These are phyloP conservation scores for Barbatosphaeria neglecta DNA, from an alignment of 495 filamentous ascomycete species.

Conservation along the genomic window DNA sequence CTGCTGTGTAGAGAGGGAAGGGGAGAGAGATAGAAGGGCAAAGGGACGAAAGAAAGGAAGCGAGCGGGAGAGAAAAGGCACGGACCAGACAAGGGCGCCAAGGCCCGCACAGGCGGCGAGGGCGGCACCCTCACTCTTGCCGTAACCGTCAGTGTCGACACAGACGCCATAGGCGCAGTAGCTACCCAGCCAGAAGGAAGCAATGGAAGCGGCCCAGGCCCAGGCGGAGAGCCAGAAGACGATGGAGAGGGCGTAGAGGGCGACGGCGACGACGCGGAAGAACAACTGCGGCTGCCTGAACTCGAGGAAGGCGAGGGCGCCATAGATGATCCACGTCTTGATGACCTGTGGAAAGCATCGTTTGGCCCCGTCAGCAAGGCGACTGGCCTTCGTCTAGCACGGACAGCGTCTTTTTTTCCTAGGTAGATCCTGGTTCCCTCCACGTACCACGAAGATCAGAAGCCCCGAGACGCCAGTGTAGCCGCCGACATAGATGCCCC, in stretches of 20 bases:
- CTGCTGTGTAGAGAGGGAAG: too few relatives aligned
- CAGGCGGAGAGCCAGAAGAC: constrained; percentile 46
- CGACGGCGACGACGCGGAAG: constrained; percentile 41
- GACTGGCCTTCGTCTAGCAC: neutral
- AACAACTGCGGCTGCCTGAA: constrained; percentile 16
- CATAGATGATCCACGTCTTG: constrained; percentile 22
- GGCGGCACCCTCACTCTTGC: constrained; percentile 10
- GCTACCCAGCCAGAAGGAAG: constrained; percentile 10
- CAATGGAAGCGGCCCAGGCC: constrained; percentile 21
- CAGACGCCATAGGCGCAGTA: neutral
- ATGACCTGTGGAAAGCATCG: constrained; percentile 12
- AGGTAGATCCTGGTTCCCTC: neutral
- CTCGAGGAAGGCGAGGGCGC: constrained; percentile 15
- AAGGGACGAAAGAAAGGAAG: neutral
- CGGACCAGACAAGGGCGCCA: constrained; percentile 27
- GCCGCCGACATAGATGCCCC: constrained; percentile 1
- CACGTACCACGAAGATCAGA: constrained; percentile 24
- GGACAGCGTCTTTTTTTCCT: too few relatives aligned
- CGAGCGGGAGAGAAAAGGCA: too few relatives aligned
- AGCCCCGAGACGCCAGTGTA: constrained; percentile 15
- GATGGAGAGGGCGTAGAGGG: constrained; percentile 44
- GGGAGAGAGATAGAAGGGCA: neutral
- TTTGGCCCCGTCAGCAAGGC: neutral
- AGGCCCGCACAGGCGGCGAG: constrained; percentile 26
- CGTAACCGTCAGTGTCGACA: neutral